Evolutionary conservation across 345 rosid species (phyloP).

Genomic region (Sisymbrium irio): DNA sequence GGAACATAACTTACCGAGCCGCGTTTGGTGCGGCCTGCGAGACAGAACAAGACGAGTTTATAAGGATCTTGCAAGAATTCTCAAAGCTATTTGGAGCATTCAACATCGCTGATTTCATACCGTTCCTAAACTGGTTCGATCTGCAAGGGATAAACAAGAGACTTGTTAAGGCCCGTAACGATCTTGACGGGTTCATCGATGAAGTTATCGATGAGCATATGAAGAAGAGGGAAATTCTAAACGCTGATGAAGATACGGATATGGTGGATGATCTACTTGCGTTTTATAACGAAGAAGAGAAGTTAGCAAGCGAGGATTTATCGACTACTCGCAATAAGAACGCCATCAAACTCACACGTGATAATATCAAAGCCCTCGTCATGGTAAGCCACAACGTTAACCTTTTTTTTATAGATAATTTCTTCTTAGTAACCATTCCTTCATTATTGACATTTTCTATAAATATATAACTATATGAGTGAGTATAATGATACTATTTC

Average conservation of each 20-base stretch:
- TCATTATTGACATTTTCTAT: background rate
- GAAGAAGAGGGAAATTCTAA: constrained; percentile 33
- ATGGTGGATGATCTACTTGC: constrained; percentile 92
- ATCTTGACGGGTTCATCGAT: constrained; percentile 79
- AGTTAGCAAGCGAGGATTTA: constrained; percentile 4
- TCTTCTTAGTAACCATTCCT: background rate
- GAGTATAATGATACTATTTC: background rate
- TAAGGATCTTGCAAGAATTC: constrained; percentile 78
- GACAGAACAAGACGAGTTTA: constrained; percentile 73
- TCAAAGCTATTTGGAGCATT: constrained; percentile 95
- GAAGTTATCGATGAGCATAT: constrained; percentile 72
- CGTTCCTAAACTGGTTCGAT: constrained; percentile 63
- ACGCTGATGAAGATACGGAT: constrained; percentile 41
- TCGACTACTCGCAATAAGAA: constrained; percentile 56
- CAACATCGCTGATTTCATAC: constrained; percentile 80
- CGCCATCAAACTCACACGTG: constrained; percentile 60
- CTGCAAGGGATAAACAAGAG: constrained; percentile 65
- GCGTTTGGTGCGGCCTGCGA: constrained; percentile 68
- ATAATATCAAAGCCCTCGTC: constrained; percentile 87
- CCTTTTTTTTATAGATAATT: background rate
- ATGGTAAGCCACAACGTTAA: constrained; percentile 53
- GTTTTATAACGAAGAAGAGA: constrained; percentile 57
- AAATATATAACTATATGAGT: background rate
- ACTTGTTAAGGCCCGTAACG: constrained; percentile 57
- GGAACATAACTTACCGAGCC: constrained; percentile 72